Evolutionary conservation across 768 basidiomycete species (phyloP).

Genomic region (Leccinum subgranulosum): DNA sequence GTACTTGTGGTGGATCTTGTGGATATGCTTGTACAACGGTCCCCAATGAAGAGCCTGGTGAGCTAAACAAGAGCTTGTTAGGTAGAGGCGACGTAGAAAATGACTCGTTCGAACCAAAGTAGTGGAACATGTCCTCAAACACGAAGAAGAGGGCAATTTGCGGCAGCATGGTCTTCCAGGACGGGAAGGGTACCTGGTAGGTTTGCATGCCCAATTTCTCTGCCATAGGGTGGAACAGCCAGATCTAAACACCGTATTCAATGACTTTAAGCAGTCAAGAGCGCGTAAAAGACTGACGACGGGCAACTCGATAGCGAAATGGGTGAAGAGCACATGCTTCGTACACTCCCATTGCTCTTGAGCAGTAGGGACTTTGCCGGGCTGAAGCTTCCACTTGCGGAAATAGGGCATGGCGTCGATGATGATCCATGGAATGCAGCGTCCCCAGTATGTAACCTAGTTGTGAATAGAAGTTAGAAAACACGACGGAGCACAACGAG

Average conservation of each 20-base stretch:
- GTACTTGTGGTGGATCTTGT: slow-evolving; percentile 98
- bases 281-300: slow-evolving; percentile 47
- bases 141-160: slow-evolving; percentile 90
- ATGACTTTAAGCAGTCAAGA: background rate
- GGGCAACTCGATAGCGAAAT: slow-evolving; percentile 94
- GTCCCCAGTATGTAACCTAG: slow-evolving; percentile 95
- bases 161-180: slow-evolving; percentile 60
- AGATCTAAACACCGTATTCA: slow-evolving; percentile 53
- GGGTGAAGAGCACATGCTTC: slow-evolving; percentile 88
- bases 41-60: slow-evolving; percentile 89
- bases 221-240: slow-evolving; percentile 89
- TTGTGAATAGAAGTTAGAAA: background rate
- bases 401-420: slow-evolving; percentile 95
- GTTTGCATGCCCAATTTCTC: slow-evolving; percentile 87
- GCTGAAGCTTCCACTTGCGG: slow-evolving; percentile 90
- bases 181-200: slow-evolving; percentile 89
- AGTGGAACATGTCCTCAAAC: slow-evolving; percentile 96
- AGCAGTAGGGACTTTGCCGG: slow-evolving; percentile 74
- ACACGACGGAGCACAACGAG: background rate
- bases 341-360: slow-evolving; percentile 95
- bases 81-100: background rate
- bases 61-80: slow-evolving; percentile 40
- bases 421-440: slow-evolving; percentile 92
- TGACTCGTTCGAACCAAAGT: slow-evolving; percentile 52
- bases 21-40: slow-evolving; percentile 84